Conservation (phyloP, 2,329 filamentous ascomycete genomes). For the Annulohypoxylon truncatum region DNA sequence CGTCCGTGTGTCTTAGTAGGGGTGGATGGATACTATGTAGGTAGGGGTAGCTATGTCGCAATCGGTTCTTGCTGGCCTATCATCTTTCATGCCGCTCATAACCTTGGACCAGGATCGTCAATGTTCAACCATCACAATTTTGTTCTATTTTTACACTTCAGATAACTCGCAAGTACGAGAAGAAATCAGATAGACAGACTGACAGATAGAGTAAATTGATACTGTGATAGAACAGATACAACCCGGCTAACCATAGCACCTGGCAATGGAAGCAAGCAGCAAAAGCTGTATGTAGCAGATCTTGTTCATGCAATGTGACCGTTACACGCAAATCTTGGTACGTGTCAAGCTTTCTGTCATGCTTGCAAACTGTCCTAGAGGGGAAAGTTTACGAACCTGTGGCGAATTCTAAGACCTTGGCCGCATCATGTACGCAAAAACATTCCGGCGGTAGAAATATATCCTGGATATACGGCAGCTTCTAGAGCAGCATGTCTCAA, state of each 20-base stretch:
- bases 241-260: constrained; percentile 18
- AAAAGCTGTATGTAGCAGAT: constrained; percentile 8
- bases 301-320: constrained; percentile 37
- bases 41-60: constrained; percentile 21
- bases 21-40: constrained; percentile 22
- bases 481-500: neutral
- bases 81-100: constrained; percentile 17
- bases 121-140: constrained; percentile 13
- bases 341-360: constrained; percentile 37
- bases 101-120: constrained; percentile 26
- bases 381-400: constrained; percentile 24
- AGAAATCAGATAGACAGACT: neutral
- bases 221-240: constrained; percentile 12
- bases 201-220: neutral
- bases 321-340: constrained; percentile 40
- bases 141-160: constrained; percentile 30
- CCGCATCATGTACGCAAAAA: constrained; percentile 31
- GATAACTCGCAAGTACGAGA: neutral
- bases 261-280: constrained; percentile 18
- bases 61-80: constrained; percentile 31
- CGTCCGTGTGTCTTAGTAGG: constrained; percentile 20
- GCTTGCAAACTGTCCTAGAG: constrained; percentile 29
- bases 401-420: constrained; percentile 21
- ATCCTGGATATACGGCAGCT: constrained; percentile 21
- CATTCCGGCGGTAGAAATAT: constrained; percentile 29